A percentile compares a stretch with the other conserved stretches of the same genome.
Evolutionary conservation across 2,329 filamentous ascomycete species (phyloP).

Genomic region (Ascochyta koolunga): DNA sequence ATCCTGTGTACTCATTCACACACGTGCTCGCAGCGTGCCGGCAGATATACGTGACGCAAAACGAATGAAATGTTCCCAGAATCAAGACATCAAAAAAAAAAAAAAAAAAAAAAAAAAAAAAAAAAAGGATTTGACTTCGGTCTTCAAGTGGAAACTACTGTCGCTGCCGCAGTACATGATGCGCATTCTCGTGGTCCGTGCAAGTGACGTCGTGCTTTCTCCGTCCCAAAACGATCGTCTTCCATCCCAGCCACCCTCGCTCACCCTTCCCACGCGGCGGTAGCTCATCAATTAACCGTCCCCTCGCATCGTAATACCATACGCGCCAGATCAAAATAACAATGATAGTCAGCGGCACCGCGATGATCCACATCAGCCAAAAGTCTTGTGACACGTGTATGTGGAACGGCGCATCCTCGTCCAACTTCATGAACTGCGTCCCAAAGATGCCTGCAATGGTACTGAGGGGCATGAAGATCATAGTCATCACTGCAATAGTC

Average conservation of each 20-base stretch:
- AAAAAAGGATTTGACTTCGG: no score
- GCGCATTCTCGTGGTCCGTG: constrained; percentile 2
- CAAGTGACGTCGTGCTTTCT: background rate
- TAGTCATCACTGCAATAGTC: constrained; percentile 52
- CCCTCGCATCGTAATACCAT: constrained; percentile 31
- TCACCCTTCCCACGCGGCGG: constrained; percentile 2
- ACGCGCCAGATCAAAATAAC: constrained; percentile 30
- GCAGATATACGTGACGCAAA: no score
- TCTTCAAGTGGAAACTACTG: background rate
- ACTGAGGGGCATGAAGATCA: constrained; percentile 52
- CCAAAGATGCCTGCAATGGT: constrained; percentile 42
- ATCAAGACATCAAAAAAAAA: no score
- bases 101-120: no score
- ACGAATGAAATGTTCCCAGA: no score
- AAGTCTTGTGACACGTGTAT: constrained; percentile 37
- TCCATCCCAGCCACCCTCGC: constrained; percentile 29
- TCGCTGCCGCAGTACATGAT: background rate
- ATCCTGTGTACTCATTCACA: no score
- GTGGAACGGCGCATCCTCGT: constrained; percentile 26
- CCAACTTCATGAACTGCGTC: constrained; percentile 35
- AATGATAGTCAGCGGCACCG: constrained; percentile 28
- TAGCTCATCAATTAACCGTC: constrained; percentile 15
- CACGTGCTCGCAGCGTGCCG: no score
- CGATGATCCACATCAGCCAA: constrained; percentile 40
- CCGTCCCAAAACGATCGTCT: background rate